Percentiles rank a stretch among this genome's conserved stretches.
Conservation (phyloP, 306 rosid species). For the Vigna hirtella region DNA sequence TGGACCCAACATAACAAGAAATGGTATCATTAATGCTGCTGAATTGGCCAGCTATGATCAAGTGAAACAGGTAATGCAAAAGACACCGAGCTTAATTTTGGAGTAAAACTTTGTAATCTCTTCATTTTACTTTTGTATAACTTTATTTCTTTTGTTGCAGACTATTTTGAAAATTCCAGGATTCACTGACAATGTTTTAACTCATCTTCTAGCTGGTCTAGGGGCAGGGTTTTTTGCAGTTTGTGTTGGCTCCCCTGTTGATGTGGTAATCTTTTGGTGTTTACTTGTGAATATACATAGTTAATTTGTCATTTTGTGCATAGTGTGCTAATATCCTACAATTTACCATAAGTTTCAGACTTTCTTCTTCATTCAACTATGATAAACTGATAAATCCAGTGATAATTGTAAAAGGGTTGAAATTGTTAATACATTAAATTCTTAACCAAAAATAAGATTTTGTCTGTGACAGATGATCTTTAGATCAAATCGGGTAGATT, state of each 20-base stretch:
- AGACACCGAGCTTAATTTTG: constrained; percentile 26
- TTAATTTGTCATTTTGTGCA: not conserved
- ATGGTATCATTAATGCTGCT: constrained; percentile 95
- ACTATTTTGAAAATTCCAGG: constrained; percentile 96
- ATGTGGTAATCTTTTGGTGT: constrained; percentile 71
- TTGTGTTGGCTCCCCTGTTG: constrained; percentile 97
- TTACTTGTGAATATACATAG: not conserved
- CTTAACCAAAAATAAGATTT: not conserved
- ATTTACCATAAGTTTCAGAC: not conserved
- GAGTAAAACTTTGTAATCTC: constrained; percentile 23
- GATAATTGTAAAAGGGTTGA: constrained; percentile 16
- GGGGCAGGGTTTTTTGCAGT: constrained; percentile 98
- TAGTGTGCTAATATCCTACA: not conserved
- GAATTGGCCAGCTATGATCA: constrained; percentile 98
- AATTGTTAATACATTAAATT: constrained; percentile 15
- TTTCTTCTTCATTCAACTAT: not conserved
- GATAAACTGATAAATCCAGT: constrained; percentile 33
- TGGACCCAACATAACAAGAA: constrained; percentile 95
- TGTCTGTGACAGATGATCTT: constrained; percentile 7
- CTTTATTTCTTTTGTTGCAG: constrained; percentile 52
- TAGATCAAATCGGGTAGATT: not conserved
- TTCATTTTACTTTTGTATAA: not conserved
- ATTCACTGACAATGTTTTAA: constrained; percentile 81
- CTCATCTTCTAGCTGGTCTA: constrained; percentile 90
- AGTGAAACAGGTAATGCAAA: constrained; percentile 77